Conservation (phyloP, 352 stramenopile species). For the Pseudoperonospora humuli region DNA sequence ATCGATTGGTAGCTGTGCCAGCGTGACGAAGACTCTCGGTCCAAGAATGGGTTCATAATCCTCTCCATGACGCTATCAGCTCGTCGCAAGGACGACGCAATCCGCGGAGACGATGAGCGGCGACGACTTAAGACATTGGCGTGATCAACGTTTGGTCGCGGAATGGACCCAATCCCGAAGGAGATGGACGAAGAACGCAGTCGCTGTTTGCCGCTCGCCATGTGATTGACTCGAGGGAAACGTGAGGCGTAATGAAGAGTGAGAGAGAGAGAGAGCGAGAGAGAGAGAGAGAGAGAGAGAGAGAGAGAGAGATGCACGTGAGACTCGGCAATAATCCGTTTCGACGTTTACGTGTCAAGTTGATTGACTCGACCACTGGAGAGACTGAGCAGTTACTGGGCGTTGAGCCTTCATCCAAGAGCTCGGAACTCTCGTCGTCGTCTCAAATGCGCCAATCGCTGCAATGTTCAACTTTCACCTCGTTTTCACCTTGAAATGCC, state of each 20-base stretch:
- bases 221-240: background rate
- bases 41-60: slow-evolving; percentile 64
- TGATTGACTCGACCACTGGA: slow-evolving; percentile 1
- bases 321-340: slow-evolving; percentile 10
- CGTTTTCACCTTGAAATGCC: no score
- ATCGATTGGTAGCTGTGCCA: slow-evolving; percentile 13
- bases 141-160: slow-evolving; percentile 3
- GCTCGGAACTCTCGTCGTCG: no score
- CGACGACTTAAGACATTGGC: slow-evolving; percentile 3
- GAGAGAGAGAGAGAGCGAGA: background rate
- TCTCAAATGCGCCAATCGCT: no score
- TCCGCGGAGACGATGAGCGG: slow-evolving; percentile 20
- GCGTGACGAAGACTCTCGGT: slow-evolving; percentile 33
- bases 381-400: background rate
- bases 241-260: no score
- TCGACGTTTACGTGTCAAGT: slow-evolving; percentile 2
- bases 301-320: background rate
- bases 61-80: slow-evolving; percentile 63
- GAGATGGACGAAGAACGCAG: slow-evolving; percentile 20
- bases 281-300: background rate
- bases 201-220: slow-evolving; percentile 17
- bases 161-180: slow-evolving; percentile 5
- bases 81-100: slow-evolving; percentile 27
- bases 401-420: no score
- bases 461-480: no score